These are phyloP conservation scores for Rossbeevera mucosa DNA, from an alignment of 768 basidiomycete genomes.

Conservation along the genomic window DNA sequence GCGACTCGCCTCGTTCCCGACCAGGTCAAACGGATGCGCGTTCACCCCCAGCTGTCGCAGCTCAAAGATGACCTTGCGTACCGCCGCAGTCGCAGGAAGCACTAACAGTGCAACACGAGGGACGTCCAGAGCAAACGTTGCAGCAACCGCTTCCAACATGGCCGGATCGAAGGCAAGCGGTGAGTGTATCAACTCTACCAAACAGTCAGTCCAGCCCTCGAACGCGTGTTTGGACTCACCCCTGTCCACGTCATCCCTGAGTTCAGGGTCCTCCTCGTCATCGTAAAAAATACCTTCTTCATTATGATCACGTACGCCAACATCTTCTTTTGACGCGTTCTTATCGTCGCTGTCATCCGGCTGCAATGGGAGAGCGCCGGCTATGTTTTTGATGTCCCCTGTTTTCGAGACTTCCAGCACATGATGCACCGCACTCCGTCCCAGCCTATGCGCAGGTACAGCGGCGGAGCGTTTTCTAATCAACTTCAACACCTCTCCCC, in stretches of 20 bases:
- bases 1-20: conserved; percentile 39
- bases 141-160: conserved; percentile 63
- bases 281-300: conserved; percentile 23
- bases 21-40: conserved; percentile 57
- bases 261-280: conserved; percentile 17
- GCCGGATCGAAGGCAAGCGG: conserved; percentile 53
- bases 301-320: background rate
- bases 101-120: conserved; percentile 64
- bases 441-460: conserved; percentile 24
- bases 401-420: conserved; percentile 57
- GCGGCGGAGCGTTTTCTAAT: conserved; percentile 25
- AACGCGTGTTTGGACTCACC: conserved; percentile 12
- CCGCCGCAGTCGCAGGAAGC: conserved; percentile 55
- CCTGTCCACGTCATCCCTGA: conserved; percentile 18
- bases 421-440: conserved; percentile 41
- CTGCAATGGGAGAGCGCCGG: conserved; percentile 35
- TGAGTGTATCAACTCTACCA: conserved; percentile 41
- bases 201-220: conserved; percentile 7
- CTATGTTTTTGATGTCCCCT: conserved; percentile 51
- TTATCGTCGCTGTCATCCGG: background rate
- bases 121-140: conserved; percentile 69
- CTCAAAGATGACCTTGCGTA: conserved; percentile 61
- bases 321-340: background rate
- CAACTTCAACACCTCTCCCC: conserved; percentile 33
- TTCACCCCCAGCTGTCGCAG: conserved; percentile 62